A percentile compares a stretch with the other conserved stretches of the same genome.
Conservation (phyloP, 169 alveolate genomes). For the Plasmodium fragile region DNA sequence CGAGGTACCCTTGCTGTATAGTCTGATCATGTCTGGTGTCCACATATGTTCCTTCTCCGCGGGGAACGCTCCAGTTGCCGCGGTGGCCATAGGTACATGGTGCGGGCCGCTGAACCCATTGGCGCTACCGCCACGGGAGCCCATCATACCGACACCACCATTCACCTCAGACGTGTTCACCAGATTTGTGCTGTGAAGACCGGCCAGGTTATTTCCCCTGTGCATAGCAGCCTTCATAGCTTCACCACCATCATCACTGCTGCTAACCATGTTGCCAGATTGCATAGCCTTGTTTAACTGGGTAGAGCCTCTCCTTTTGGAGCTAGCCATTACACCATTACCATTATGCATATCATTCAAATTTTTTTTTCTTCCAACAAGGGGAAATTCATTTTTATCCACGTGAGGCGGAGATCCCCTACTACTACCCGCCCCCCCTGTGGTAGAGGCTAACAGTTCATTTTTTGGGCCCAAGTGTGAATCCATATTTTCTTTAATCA, state of each 20-base stretch:
- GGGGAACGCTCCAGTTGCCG: neutral
- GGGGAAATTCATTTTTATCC: neutral
- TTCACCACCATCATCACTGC: slow-evolving; percentile 16
- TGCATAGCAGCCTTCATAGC: slow-evolving; percentile 15
- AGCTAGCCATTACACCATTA: neutral
- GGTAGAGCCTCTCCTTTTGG: neutral
- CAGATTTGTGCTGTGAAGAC: neutral
- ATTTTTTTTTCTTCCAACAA: neutral
- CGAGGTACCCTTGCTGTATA: neutral
- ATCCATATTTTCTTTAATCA: neutral
- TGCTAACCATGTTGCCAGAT: slow-evolving; percentile 10
- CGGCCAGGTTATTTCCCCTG: slow-evolving; percentile 15
- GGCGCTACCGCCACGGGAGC: neutral
- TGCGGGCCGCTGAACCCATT: neutral
- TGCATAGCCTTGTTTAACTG: slow-evolving; percentile 9
- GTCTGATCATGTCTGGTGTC: slow-evolving; percentile 1
- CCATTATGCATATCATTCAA: neutral
- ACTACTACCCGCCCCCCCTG: neutral
- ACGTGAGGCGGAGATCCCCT: neutral
- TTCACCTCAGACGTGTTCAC: slow-evolving; percentile 9
- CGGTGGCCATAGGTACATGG: neutral
- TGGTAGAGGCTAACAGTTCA: neutral
- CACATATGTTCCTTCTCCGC: neutral
- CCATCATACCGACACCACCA: neutral
- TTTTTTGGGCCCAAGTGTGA: neutral